Evolutionary conservation across 2,329 filamentous ascomycete genomes (phyloP), one percentile per base, ranked within the genome.

Genomic region (Didymella arachidicola): DNA sequence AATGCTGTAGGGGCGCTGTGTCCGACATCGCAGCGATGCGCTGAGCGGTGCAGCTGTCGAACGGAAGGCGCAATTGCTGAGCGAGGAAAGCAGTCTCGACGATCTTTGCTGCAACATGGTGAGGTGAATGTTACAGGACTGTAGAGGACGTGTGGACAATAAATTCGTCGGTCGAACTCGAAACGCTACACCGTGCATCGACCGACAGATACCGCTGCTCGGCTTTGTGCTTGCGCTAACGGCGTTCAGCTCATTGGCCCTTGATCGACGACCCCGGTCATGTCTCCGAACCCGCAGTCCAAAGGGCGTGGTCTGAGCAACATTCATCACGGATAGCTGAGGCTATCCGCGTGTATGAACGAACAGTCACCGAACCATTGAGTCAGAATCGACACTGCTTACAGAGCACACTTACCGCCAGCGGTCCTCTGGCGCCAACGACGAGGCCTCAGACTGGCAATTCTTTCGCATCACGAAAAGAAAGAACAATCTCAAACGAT

Each of bases 1-100:
- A 48, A 82, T 77, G 73, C 80, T 84, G 75, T 84, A 85, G 44
- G 73, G 70, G 68, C 80, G 60, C 65, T 66, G 64, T 59, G 63
- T 78, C 75, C 79, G 80, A 79, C 78, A 82, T 80, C 79, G 73
- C 68, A 77, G 72, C 34, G 75, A 70, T 48, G 72, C 68, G 57
- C 77, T 60, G 82, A 82, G 55, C 52, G 68, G 66, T 49, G 70
- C 62, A 52, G 64, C 69, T 43, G 66, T 57, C 44, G 67, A 59
- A 62, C 71, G 72, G 53, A 61, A 62, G 56, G 64, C 66, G 58
- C 67, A 66, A 63, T 69, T 63, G 58, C 67, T 68, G 11, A 73
- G 59, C 46, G 68, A 73, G 41, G 74, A 71, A 72, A 76, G 64
- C 64, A 76, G 55, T 45, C 70, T 68, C 22, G 65, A 66, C 57